A percentile compares a stretch with the other conserved stretches of the same genome.
phyloP scores from a whole-genome alignment of 2,329 filamentous ascomycete genomes.

The Knoxdaviesia capensis region DNA sequence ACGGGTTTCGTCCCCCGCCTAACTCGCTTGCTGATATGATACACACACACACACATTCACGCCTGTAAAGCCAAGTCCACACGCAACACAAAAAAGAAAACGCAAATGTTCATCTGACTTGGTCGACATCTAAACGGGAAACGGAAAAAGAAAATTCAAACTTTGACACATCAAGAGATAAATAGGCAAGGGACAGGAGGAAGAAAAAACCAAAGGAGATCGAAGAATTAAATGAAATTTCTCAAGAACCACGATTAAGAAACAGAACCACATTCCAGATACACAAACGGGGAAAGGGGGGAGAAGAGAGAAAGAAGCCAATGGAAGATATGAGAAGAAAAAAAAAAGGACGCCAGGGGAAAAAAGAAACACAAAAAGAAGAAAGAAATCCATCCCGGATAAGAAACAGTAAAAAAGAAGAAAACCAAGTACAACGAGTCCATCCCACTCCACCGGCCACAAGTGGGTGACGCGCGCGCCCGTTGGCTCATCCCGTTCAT shows the following conservation, averaged over 20 bases:
- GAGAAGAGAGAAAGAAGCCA: neutral
- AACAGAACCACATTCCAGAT: neutral
- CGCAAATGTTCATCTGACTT: neutral
- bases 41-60: no score
- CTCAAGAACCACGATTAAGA: neutral
- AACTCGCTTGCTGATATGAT: no score
- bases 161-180: neutral
- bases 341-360: slow-evolving; percentile 1
- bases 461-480: neutral
- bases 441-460: neutral
- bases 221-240: neutral
- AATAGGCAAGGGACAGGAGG: neutral
- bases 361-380: slow-evolving; percentile 1
- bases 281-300: neutral
- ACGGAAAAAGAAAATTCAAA: neutral
- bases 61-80: no score
- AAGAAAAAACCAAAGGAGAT: neutral
- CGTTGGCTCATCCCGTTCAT: neutral
- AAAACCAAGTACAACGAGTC: slow-evolving; percentile 1
- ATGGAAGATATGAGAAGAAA: slow-evolving; percentile 1
- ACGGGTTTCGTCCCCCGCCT: no score
- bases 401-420: slow-evolving; percentile 1
- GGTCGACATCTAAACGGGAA: neutral
- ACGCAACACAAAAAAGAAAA: neutral
- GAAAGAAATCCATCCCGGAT: slow-evolving; percentile 3